These are phyloP conservation scores for Trypanosoma lewisi DNA, from an alignment of 208 protist species.

Conservation along the genomic window DNA sequence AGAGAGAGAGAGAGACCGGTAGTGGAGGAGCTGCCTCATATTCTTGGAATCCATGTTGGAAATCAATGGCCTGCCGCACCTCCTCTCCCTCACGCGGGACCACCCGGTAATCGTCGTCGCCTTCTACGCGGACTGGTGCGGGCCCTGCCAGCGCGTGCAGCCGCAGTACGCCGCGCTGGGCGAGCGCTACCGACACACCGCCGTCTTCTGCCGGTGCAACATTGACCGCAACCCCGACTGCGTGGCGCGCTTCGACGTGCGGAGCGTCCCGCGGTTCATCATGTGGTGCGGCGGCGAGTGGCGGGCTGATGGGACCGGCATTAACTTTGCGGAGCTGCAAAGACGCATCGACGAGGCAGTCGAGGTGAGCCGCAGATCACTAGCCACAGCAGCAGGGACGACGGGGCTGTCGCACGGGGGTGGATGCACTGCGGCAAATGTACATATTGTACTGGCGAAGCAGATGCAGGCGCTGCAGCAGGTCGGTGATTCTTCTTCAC, in stretches of 20 bases:
- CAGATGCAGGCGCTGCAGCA: constrained; percentile 54
- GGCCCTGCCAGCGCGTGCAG: constrained; percentile 76
- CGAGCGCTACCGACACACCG: constrained; percentile 39
- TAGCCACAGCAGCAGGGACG: neutral
- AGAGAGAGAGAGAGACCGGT: neutral
- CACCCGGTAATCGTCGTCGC: constrained; percentile 70
- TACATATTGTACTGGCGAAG: constrained; percentile 38
- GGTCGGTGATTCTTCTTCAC: constrained; percentile 35
- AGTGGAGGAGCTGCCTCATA: too few relatives aligned
- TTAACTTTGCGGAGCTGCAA: constrained; percentile 55
- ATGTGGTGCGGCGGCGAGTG: constrained; percentile 58
- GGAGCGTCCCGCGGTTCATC: constrained; percentile 78
- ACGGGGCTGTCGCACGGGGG: neutral
- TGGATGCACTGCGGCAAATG: neutral
- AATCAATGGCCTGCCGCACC: constrained; percentile 63
- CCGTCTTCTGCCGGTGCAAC: constrained; percentile 79
- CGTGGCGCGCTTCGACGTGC: constrained; percentile 47
- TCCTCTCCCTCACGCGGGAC: constrained; percentile 46
- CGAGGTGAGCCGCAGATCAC: neutral
- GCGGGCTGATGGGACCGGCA: constrained; percentile 39
- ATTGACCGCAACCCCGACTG: constrained; percentile 74
- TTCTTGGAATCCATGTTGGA: constrained; percentile 58
- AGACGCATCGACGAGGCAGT: constrained; percentile 35
- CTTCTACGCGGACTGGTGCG: constrained; percentile 90
- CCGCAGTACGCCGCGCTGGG: constrained; percentile 64